Evolutionary conservation across 202 grass and related monocot species (phyloP).

Genomic region (Dendrocalamus latiflorus): DNA sequence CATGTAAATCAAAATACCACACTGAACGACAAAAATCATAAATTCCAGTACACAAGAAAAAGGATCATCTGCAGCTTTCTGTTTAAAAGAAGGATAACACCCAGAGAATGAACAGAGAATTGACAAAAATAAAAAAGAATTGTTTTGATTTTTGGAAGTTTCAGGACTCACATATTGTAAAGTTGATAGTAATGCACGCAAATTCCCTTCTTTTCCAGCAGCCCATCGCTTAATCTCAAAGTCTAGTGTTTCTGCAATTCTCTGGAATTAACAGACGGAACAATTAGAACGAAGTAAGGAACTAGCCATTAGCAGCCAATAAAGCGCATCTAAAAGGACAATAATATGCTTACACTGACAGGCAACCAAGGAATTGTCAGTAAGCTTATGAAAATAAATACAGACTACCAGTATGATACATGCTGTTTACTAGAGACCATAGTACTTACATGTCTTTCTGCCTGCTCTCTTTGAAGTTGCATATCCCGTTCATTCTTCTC

Average conservation of each 20-base stretch:
- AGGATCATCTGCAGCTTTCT: neutral
- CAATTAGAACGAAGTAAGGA: neutral
- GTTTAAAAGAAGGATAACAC: too few species aligned
- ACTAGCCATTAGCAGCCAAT: constrained; percentile 5
- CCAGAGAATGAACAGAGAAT: neutral
- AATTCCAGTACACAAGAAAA: neutral
- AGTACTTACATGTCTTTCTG: too few species aligned
- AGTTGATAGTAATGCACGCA: constrained; percentile 83
- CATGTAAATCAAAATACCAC: neutral
- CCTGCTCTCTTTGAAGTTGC: constrained; percentile 85
- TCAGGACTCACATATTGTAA: constrained; percentile 90
- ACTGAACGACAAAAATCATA: neutral
- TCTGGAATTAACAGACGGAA: constrained; percentile 61
- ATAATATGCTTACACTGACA: neutral
- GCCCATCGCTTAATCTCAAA: constrained; percentile 98
- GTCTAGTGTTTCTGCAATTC: constrained; percentile 73
- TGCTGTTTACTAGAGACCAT: constrained; percentile 5
- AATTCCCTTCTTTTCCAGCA: too few species aligned
- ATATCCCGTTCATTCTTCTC: constrained; percentile 97
- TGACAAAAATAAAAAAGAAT: neutral
- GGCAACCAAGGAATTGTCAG: neutral
- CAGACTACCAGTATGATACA: neutral
- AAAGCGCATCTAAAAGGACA: neutral
- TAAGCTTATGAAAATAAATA: constrained; percentile 8
- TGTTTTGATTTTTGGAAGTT: constrained; percentile 1